These are phyloP conservation scores for Plasmodium fragile DNA, from an alignment of 169 alveolate genomes.

Conservation along the genomic window DNA sequence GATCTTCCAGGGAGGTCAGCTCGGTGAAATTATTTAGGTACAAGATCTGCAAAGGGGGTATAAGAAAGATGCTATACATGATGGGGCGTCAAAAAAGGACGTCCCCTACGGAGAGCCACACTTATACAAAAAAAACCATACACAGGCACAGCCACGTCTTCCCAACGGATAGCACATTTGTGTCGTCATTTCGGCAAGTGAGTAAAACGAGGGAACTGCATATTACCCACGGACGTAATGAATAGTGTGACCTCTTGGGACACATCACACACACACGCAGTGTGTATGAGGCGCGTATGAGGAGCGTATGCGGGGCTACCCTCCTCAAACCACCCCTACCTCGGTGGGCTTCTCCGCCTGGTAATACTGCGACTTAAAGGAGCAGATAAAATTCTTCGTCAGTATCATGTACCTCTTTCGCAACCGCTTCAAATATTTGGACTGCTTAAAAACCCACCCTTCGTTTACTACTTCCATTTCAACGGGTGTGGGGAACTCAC, in stretches of 20 bases:
- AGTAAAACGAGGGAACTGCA: neutral
- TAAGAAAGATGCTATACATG: neutral
- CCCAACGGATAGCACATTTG: neutral
- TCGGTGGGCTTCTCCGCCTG: conserved; percentile 75
- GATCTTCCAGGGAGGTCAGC: conserved; percentile 65
- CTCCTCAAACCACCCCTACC: conserved; percentile 16
- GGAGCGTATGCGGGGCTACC: neutral
- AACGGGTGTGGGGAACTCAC: neutral
- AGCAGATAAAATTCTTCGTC: conserved; percentile 64
- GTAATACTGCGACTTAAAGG: conserved; percentile 67
- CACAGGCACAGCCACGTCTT: neutral
- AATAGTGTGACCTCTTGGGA: neutral
- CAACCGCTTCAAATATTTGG: conserved; percentile 57
- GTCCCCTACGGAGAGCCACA: neutral
- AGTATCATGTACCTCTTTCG: conserved; percentile 58
- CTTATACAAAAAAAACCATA: neutral
- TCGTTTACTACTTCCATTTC: conserved; percentile 67
- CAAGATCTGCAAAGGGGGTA: conserved; percentile 19
- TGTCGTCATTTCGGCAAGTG: neutral
- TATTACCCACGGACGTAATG: neutral
- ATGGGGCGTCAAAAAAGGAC: neutral
- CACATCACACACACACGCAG: neutral
- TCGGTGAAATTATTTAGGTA: conserved; percentile 67
- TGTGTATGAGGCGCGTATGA: neutral
- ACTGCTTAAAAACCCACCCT: conserved; percentile 70